Evolutionary conservation across 2,329 filamentous ascomycete species (phyloP).

Genomic region (Microdochium bolleyi): DNA sequence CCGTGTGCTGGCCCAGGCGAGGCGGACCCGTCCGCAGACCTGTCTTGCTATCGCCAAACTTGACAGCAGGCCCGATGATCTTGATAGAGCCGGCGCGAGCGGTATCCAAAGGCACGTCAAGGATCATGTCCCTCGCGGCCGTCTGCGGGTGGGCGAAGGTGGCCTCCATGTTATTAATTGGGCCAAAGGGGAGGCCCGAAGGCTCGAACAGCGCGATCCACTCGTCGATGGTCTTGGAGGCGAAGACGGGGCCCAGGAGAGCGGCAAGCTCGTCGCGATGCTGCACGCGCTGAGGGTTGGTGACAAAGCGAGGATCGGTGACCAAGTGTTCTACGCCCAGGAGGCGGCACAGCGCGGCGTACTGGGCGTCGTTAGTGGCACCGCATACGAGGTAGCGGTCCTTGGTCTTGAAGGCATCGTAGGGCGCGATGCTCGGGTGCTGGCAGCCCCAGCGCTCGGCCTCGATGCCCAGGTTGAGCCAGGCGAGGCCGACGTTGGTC

Average conservation of each 20-base stretch:
- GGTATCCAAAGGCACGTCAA: slow-evolving; percentile 9
- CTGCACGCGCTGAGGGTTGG: slow-evolving; percentile 23
- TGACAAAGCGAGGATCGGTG: slow-evolving; percentile 18
- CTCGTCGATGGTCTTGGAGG: slow-evolving; percentile 25
- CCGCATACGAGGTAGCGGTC: slow-evolving; percentile 21
- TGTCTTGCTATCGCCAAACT: slow-evolving; percentile 20
- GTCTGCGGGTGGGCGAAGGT: slow-evolving; percentile 35
- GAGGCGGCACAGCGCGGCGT: slow-evolving; percentile 16
- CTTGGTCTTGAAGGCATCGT: slow-evolving; percentile 31
- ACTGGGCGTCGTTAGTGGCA: slow-evolving; percentile 27
- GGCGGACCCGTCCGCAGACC: slow-evolving; percentile 15
- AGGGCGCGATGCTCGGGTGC: slow-evolving; percentile 38
- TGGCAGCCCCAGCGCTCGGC: slow-evolving; percentile 33
- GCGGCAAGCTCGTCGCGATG: slow-evolving; percentile 26
- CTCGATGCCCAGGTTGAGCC: slow-evolving; percentile 28
- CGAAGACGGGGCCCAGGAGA: slow-evolving; percentile 24
- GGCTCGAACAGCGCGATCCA: slow-evolving; percentile 30
- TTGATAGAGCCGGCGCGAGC: slow-evolving; percentile 14
- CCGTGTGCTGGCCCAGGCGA: slow-evolving; percentile 20
- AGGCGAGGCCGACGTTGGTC: slow-evolving; percentile 29
- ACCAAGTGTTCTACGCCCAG: slow-evolving; percentile 13
- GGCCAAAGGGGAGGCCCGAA: slow-evolving; percentile 34
- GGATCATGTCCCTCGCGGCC: slow-evolving; percentile 27
- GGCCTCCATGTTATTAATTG: slow-evolving; percentile 34
- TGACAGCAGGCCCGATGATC: slow-evolving; percentile 22